Conservation (phyloP, 306 rosid species). For the Vigna radiata region DNA sequence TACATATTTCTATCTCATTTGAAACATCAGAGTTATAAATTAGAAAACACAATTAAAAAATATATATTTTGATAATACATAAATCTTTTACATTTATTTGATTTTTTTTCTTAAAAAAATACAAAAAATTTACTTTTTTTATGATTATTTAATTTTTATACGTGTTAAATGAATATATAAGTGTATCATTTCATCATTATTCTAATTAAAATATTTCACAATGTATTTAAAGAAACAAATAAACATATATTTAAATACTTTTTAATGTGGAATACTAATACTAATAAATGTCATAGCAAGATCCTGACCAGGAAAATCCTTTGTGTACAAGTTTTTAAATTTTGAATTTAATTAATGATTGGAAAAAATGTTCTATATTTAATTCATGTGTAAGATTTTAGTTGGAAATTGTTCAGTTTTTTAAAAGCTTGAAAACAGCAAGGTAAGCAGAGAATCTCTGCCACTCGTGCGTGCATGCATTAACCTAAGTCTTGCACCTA, state of each 20-base stretch:
- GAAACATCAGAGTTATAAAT: neutral
- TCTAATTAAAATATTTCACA: neutral
- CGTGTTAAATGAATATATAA: no score
- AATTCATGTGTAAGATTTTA: conserved; percentile 22
- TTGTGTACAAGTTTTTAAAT: neutral
- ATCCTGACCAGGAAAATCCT: neutral
- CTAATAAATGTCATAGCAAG: neutral
- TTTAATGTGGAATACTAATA: neutral
- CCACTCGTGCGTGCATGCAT: conserved; percentile 30
- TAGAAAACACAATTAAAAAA: neutral
- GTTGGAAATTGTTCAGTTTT: conserved; percentile 26
- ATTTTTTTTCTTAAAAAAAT: no score
- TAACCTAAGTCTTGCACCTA: neutral
- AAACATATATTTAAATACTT: neutral
- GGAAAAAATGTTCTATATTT: neutral
- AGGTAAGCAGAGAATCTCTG: neutral
- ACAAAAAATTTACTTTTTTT: no score
- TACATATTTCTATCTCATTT: neutral
- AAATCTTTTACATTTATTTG: no score
- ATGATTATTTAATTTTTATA: no score
- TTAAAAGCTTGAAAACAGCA: neutral
- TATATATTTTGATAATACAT: no score
- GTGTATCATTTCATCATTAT: no score
- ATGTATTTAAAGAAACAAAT: neutral
- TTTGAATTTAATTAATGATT: conserved; percentile 1